A percentile compares a stretch with the other conserved stretches of the same genome.
Evolutionary conservation across 2,329 filamentous ascomycete genomes (phyloP).

Genomic region (Clathrospora elynae): DNA sequence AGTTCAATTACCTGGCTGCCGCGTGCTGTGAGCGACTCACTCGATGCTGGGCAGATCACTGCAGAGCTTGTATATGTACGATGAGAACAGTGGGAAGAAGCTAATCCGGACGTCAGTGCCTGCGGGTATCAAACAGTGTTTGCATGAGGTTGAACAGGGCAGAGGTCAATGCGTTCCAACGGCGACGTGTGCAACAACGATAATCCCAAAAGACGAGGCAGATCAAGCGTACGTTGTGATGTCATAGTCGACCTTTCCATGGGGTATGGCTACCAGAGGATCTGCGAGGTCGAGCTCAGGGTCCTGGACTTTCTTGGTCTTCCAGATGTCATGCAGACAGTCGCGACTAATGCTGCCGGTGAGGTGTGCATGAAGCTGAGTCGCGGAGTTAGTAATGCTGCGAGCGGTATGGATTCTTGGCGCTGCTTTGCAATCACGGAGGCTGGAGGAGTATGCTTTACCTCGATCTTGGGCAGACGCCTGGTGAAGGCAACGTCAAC

Average conservation of each 20-base stretch:
- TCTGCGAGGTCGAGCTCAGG: slow-evolving; percentile 65
- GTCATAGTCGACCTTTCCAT: slow-evolving; percentile 73
- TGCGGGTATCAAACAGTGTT: slow-evolving; percentile 3
- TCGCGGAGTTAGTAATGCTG: slow-evolving; percentile 34
- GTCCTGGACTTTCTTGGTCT: slow-evolving; percentile 58
- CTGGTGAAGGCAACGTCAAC: slow-evolving; percentile 39
- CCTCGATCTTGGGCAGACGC: slow-evolving; percentile 53
- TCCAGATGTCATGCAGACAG: slow-evolving; percentile 77
- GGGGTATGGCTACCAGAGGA: slow-evolving; percentile 70
- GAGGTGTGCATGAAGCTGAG: slow-evolving; percentile 78
- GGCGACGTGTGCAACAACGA: slow-evolving; percentile 9
- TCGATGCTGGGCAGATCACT: slow-evolving; percentile 65
- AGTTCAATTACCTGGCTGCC: slow-evolving; percentile 15
- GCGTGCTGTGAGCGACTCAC: slow-evolving; percentile 53
- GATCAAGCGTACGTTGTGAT: slow-evolving; percentile 63
- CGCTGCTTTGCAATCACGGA: slow-evolving; percentile 23
- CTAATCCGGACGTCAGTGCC: slow-evolving; percentile 44
- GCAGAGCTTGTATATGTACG: slow-evolving; percentile 78
- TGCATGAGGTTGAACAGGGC: not conserved
- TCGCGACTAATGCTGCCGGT: slow-evolving; percentile 76
- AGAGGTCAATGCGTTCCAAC: slow-evolving; percentile 2
- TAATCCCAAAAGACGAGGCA: slow-evolving; percentile 8
- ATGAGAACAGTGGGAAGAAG: slow-evolving; percentile 79
- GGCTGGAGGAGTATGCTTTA: slow-evolving; percentile 34
- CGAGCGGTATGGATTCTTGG: slow-evolving; percentile 30